Conservation (phyloP, 1,284 basidiomycete genomes). For the Trametes sp. region DNA sequence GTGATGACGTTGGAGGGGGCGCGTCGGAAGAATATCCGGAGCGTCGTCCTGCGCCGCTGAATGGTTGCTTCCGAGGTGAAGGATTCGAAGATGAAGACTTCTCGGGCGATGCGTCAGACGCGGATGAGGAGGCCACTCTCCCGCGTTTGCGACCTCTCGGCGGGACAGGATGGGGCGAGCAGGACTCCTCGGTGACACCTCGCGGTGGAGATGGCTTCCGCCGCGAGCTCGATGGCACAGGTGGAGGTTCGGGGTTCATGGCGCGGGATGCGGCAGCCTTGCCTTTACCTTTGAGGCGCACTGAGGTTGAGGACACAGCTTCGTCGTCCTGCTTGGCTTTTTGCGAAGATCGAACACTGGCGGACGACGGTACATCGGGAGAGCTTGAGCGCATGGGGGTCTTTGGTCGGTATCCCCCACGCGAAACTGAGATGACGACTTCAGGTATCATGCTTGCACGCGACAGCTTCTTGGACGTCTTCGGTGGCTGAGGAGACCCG, state of each 20-base stretch:
- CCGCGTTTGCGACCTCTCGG: slow-evolving; percentile 34
- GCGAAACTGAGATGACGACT: slow-evolving; percentile 41
- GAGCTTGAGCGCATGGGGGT: background rate
- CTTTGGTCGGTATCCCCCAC: background rate
- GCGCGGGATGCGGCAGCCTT: slow-evolving; percentile 12
- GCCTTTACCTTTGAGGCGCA: slow-evolving; percentile 34
- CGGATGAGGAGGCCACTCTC: slow-evolving; percentile 32
- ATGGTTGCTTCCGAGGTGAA: background rate
- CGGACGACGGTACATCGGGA: slow-evolving; percentile 4
- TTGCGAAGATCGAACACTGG: background rate
- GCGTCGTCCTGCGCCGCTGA: background rate
- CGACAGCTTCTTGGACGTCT: slow-evolving; percentile 24
- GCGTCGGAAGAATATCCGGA: slow-evolving; percentile 25
- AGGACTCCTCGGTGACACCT: slow-evolving; percentile 19
- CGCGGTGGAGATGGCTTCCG: slow-evolving; percentile 14
- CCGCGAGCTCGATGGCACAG: background rate
- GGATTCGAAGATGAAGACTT: slow-evolving; percentile 1
- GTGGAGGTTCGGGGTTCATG: background rate
- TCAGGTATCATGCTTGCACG: slow-evolving; percentile 43
- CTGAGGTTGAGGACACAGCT: background rate
- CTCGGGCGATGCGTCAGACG: slow-evolving; percentile 23
- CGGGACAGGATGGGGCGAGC: slow-evolving; percentile 15
- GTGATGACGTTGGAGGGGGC: slow-evolving; percentile 22
- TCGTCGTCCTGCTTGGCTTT: background rate
- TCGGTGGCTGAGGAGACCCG: background rate